Conservation (phyloP, 192 early-diverging fungal genomes). For the Podochytrium sp. region DNA sequence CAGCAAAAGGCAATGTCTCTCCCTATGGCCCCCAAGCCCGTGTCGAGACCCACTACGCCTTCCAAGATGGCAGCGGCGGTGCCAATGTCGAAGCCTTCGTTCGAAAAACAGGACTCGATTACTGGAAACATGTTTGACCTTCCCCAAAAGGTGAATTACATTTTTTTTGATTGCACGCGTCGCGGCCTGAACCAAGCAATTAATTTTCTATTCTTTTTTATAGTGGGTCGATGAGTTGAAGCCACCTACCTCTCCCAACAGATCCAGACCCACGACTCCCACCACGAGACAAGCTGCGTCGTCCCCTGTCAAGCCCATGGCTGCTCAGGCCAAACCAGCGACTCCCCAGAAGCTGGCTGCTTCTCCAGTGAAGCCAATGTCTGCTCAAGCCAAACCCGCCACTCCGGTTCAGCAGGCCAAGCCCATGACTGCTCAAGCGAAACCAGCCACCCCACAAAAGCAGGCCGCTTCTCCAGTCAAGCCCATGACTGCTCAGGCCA, state of each 20-base stretch:
- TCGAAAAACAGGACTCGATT: conserved; percentile 16
- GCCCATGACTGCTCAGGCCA: not conserved
- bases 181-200: not conserved
- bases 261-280: not conserved
- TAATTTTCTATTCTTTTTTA: not conserved
- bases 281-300: not conserved
- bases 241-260: not conserved
- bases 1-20: not conserved
- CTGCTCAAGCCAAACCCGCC: too few relatives aligned
- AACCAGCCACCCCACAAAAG: not conserved
- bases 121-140: conserved; percentile 25
- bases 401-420: conserved; percentile 3
- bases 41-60: not conserved
- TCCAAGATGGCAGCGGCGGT: not conserved
- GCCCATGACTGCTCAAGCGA: not conserved
- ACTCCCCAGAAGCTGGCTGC: not conserved
- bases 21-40: conserved; percentile 5
- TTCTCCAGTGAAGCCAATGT: not conserved
- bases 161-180: too few relatives aligned
- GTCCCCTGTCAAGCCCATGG: not conserved
- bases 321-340: not conserved
- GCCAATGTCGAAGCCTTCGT: not conserved
- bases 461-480: not conserved
- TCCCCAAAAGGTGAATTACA: conserved; percentile 4
- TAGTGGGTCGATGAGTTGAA: conserved; percentile 8